Conservation (phyloP, 1,284 basidiomycete species). For the Naganishia sp. region DNA sequence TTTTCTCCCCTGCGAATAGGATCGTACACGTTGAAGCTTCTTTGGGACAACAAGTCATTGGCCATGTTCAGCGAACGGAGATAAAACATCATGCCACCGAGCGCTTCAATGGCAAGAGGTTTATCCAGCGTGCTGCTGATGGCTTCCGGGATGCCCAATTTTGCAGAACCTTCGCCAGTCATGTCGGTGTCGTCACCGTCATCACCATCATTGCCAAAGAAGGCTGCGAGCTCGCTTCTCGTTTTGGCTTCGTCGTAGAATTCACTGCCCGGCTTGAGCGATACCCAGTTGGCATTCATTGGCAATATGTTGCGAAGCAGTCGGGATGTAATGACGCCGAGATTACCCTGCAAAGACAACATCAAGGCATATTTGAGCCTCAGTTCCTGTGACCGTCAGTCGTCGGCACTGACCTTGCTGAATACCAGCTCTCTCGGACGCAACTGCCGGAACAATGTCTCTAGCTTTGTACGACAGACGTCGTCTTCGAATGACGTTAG, state of each 20-base stretch:
- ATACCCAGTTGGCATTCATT: slow-evolving; percentile 80
- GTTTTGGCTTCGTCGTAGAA: slow-evolving; percentile 75
- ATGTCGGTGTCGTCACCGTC: slow-evolving; percentile 54
- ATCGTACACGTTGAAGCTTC: slow-evolving; percentile 95
- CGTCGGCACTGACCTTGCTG: slow-evolving; percentile 67
- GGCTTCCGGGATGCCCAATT: slow-evolving; percentile 64
- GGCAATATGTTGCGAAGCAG: slow-evolving; percentile 78
- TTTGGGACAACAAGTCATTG: slow-evolving; percentile 86
- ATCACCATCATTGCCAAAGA: slow-evolving; percentile 60
- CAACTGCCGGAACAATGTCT: slow-evolving; percentile 90
- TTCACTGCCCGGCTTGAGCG: slow-evolving; percentile 72
- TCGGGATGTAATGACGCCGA: slow-evolving; percentile 77
- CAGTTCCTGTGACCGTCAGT: slow-evolving; percentile 3
- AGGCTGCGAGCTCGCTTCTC: slow-evolving; percentile 65
- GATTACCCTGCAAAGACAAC: slow-evolving; percentile 63
- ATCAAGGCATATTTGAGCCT: neutral
- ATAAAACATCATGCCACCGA: slow-evolving; percentile 90
- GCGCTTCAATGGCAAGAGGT: slow-evolving; percentile 70
- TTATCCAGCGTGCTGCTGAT: slow-evolving; percentile 68
- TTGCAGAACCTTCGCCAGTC: slow-evolving; percentile 9
- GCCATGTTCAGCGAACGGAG: slow-evolving; percentile 89
- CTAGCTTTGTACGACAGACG: slow-evolving; percentile 83
- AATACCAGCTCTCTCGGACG: slow-evolving; percentile 91
- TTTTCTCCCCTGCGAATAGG: slow-evolving; percentile 84
- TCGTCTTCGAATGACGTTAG: slow-evolving; percentile 90